Percentiles rank a stretch among this genome's conserved stretches.
phyloP scores from a whole-genome alignment of 2,329 filamentous ascomycete genomes.

The Xylaria sp. region DNA sequence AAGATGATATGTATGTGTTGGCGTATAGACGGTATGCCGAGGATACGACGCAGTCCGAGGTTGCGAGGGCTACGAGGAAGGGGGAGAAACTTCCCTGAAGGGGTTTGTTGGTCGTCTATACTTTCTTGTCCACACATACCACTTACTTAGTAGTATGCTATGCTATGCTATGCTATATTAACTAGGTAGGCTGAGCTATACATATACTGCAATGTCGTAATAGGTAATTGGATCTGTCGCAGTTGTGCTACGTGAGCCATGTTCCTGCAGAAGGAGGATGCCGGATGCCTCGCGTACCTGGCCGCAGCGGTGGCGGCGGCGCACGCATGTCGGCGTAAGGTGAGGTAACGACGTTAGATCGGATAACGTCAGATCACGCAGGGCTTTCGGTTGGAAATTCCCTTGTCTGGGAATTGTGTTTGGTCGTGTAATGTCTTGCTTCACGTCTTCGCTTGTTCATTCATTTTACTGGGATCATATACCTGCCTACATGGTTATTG shows the following conservation, averaged over 20 bases:
- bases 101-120: background rate
- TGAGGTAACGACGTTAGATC: background rate
- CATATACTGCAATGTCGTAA: too few relatives aligned
- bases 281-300: conserved; percentile 15
- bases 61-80: conserved; percentile 71
- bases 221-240: background rate
- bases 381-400: background rate
- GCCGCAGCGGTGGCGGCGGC: background rate
- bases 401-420: background rate
- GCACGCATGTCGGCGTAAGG: background rate
- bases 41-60: conserved; percentile 70
- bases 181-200: too few relatives aligned
- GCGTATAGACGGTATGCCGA: conserved; percentile 77
- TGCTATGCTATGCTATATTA: too few relatives aligned
- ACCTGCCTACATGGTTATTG: background rate
- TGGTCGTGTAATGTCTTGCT: background rate
- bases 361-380: background rate
- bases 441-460: background rate
- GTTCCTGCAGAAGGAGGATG: conserved; percentile 9
- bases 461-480: background rate
- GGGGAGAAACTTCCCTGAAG: conserved; percentile 70
- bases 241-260: conserved; percentile 3
- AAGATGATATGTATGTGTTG: conserved; percentile 72
- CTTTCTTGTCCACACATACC: too few relatives aligned
- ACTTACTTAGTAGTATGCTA: too few relatives aligned